Conservation (phyloP, 805 yeast species). For the Cyberlindnera samutprakarnensis region DNA sequence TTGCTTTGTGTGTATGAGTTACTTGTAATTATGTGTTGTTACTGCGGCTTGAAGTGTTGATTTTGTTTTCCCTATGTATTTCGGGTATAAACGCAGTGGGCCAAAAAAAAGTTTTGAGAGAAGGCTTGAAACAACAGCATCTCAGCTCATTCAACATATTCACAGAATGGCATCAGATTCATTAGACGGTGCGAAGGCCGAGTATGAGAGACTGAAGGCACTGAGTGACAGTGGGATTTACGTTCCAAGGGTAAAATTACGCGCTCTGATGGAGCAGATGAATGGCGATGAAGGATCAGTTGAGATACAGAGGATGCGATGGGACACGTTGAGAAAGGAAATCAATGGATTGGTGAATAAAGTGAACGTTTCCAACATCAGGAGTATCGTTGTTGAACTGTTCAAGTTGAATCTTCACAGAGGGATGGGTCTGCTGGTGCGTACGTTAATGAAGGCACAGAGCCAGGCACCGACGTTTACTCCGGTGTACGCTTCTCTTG, state of each 20-base stretch:
- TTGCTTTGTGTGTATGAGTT: too few species aligned
- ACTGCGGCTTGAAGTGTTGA: too few species aligned
- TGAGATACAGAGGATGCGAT: slow-evolving; percentile 43
- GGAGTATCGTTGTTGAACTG: slow-evolving; percentile 38
- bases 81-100: too few species aligned
- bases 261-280: slow-evolving; percentile 32
- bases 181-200: slow-evolving; percentile 20
- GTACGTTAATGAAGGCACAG: slow-evolving; percentile 49
- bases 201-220: slow-evolving; percentile 29
- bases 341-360: slow-evolving; percentile 43
- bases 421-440: slow-evolving; percentile 55
- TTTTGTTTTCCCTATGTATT: too few species aligned
- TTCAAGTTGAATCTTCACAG: slow-evolving; percentile 51
- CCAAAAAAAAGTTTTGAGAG: too few species aligned
- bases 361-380: slow-evolving; percentile 39
- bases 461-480: slow-evolving; percentile 33
- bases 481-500: slow-evolving; percentile 48
- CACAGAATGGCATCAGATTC: background rate
- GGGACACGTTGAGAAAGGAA: slow-evolving; percentile 45
- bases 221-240: slow-evolving; percentile 39
- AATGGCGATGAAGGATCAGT: slow-evolving; percentile 23
- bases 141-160: background rate
- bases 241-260: slow-evolving; percentile 47
- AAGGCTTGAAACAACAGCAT: too few species aligned
- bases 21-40: too few species aligned